A percentile compares a stretch with the other conserved stretches of the same genome.
phyloP scores from a whole-genome alignment of 1,139 yeast genomes.

The Hansenula anomala region DNA sequence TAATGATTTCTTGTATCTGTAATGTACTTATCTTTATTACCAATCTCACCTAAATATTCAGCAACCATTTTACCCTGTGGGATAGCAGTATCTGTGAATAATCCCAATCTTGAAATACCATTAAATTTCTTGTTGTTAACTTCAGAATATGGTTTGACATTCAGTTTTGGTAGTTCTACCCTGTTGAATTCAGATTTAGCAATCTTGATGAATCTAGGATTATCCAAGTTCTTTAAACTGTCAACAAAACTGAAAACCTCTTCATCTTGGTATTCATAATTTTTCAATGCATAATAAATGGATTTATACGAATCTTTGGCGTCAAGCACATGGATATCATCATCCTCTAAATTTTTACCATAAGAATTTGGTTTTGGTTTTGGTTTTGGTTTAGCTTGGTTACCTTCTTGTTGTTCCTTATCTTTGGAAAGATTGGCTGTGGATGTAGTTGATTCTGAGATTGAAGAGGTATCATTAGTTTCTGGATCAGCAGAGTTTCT shows the following conservation, averaged over 20 bases:
- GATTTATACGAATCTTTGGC: conserved; percentile 44
- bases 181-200: conserved; percentile 4
- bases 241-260: conserved; percentile 24
- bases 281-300: conserved; percentile 40
- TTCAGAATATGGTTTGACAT: conserved; percentile 30
- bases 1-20: conserved; percentile 72
- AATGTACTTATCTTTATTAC: conserved; percentile 56
- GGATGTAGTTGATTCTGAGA: too few relatives aligned
- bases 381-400: conserved; percentile 1
- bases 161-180: conserved; percentile 12
- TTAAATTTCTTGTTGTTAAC: conserved; percentile 39
- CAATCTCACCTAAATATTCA: conserved; percentile 73
- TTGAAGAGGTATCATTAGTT: conserved; percentile 1
- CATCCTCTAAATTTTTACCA: conserved; percentile 21
- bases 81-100: conserved; percentile 43
- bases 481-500: background rate
- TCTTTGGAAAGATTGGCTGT: too few relatives aligned
- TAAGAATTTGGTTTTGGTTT: conserved; percentile 18
- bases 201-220: conserved; percentile 1
- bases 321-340: conserved; percentile 26
- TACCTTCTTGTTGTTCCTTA: conserved; percentile 13
- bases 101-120: conserved; percentile 68
- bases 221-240: conserved; percentile 1
- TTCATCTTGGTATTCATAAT: conserved; percentile 43
- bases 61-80: conserved; percentile 50